Evolutionary conservation across 148 eudicot species (phyloP).

Genomic region (Fagopyrum esculentum): DNA sequence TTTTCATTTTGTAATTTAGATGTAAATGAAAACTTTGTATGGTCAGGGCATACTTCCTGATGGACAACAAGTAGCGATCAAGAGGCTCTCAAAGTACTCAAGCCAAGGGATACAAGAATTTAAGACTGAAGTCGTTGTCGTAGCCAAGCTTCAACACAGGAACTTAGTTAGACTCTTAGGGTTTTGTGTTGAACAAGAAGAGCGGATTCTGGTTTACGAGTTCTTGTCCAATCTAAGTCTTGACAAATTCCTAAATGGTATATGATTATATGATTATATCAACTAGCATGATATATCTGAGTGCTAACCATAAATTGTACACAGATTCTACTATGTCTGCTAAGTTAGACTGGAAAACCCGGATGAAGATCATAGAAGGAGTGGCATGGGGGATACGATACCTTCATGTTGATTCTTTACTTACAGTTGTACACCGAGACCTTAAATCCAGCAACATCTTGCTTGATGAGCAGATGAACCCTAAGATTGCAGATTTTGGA

Average conservation of each 20-base stretch:
- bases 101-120: constrained; percentile 46
- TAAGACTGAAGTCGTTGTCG: constrained; percentile 42
- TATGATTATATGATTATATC: background rate
- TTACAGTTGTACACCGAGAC: background rate
- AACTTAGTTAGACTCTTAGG: constrained; percentile 51
- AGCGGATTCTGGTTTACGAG: constrained; percentile 15
- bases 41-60: constrained; percentile 22
- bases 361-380: background rate
- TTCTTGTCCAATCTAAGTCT: background rate
- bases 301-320: background rate
- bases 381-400: background rate
- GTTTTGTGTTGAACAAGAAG: constrained; percentile 40
- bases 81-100: constrained; percentile 42
- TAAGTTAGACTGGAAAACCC: background rate
- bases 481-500: background rate
- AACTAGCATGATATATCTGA: too few relatives aligned
- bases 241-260: background rate
- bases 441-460: constrained; percentile 1
- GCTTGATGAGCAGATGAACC: background rate
- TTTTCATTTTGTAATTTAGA: too few relatives aligned
- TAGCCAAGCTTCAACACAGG: constrained; percentile 49
- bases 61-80: constrained; percentile 24
- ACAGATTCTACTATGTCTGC: background rate
- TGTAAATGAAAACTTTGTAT: too few relatives aligned
- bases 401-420: background rate